Base-by-base conservation (phyloP, 179 eudicot genomes). In the Gypsophila paniculata region DNA sequence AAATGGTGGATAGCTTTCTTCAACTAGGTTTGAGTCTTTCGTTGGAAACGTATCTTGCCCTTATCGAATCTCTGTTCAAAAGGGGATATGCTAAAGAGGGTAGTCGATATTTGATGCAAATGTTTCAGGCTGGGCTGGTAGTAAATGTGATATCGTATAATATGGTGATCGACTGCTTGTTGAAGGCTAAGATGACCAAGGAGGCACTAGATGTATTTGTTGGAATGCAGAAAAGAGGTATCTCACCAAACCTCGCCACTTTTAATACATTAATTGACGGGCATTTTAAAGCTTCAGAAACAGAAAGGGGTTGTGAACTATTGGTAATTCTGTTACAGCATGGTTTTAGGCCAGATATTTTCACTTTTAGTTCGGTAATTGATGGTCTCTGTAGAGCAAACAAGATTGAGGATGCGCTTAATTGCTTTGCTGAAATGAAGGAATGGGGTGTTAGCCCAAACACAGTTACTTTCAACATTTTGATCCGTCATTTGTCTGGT, bases 381-480 rank as follows among this genome's bases (percentile, higher is more conserved):
- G 87, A 89, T 54, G 93, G 95, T 38, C 98, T 93, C 72, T 91
- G 97, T 80, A 85, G 84, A 83, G 79, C 69, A 32, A 81, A 86
- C 76, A 88, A 77, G 76, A 88, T 81, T 64, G 73, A 74, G 55
- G 97, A 93, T 85, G 98, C 98, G 49, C 86, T 91, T 62, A 82
- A 85, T 75, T 89, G 96, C 82, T 83, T 89, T 80, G 70, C 79
- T 1, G 98, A 93, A 75, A 89, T 93, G 97, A 78, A 78, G 52
- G 88, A 88, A 65, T 91, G 98, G 97, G 96, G 97, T 49, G 76
- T 91, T 58, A 49, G 68, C 60, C 98, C 98, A 59, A 91, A 86
- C 81, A 79, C 80, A 63, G 72, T 93, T 53, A 86, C 88, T 23
- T 93, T 88, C 80, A 91, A 93, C 78, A 84, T 87, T 58, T 81